phyloP scores from a whole-genome alignment of 2,329 filamentous ascomycete genomes.

The Epichloe baconii region DNA sequence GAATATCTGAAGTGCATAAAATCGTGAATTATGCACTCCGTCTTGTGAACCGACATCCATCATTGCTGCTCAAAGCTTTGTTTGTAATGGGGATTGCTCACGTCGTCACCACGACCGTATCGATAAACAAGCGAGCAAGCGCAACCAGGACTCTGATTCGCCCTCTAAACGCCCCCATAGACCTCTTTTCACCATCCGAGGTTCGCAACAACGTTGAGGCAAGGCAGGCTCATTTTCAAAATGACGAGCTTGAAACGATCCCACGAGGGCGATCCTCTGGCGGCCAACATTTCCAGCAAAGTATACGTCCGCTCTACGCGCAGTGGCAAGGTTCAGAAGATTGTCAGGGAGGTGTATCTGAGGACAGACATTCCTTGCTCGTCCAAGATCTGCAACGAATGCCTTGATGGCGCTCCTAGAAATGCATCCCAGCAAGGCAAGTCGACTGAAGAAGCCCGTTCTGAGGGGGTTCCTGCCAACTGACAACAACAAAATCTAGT shows the following conservation, averaged over 20 bases:
- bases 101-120: conserved; percentile 10
- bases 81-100: neutral
- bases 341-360: conserved; percentile 91
- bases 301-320: conserved; percentile 90
- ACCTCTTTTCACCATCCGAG: conserved; percentile 6
- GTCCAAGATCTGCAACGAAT: conserved; percentile 71
- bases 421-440: conserved; percentile 68
- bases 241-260: conserved; percentile 57
- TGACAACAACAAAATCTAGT: conserved; percentile 31
- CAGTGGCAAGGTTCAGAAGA: conserved; percentile 96
- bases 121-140: conserved; percentile 18
- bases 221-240: conserved; percentile 8
- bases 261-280: conserved; percentile 36
- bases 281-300: conserved; percentile 81
- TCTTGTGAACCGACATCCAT: too few species aligned
- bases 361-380: conserved; percentile 96
- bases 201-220: conserved; percentile 6
- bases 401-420: conserved; percentile 59
- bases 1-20: too few species aligned
- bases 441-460: conserved; percentile 10
- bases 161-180: conserved; percentile 8
- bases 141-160: conserved; percentile 14
- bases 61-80: too few species aligned
- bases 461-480: neutral
- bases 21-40: too few species aligned